Base-by-base conservation (phyloP, 176 grass and related monocot species). In the Oryza punctata region DNA sequence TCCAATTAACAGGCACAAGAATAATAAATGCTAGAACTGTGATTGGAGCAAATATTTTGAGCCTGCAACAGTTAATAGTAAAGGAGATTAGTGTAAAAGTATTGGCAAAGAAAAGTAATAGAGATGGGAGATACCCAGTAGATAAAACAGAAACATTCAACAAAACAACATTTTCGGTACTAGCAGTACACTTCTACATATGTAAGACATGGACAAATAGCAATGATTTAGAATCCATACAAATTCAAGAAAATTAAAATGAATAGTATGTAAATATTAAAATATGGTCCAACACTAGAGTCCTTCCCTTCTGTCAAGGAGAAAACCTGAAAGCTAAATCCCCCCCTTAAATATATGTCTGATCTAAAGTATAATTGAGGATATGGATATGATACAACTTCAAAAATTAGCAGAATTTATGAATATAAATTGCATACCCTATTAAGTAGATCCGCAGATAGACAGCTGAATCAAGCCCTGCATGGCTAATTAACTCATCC, bases 1-100 rank as follows among this genome's bases (percentile, higher is more conserved):
- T 99, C 97, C 97, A 96, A 77, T 99, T 99, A 87, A 99, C 83
- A 71, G 97, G 97, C 77, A 92, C 89, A 78, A 99, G 88, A 83
- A 99, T 75, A 76, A 67, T 14, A 79, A 99, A 96, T 75, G 93
- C 93, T 69, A 99, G 77, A 76, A 96, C 46, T 63, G 97, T 69
- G 14, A 99, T 96, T 69, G 97, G 97, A 68, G 83, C 81, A 87
- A 99, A 99, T 85, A 99, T 99, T 80, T 99, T 99, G 73, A 99
- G 81, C 84, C 97, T 99, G 87, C 76, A 84, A 82, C 4, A 32
- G 33, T 49, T 14, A 77, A 85, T 21, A 76, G 78, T 7, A 29
- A 28, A 80, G 69, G 18, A 75, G 8, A 79, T 67, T 23, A 79
- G 3, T 91, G 14, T 72, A 72, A 26, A 60, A 69, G 18, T 19